Conservation (phyloP, 768 basidiomycete species). For the Wakefieldia striispora region DNA sequence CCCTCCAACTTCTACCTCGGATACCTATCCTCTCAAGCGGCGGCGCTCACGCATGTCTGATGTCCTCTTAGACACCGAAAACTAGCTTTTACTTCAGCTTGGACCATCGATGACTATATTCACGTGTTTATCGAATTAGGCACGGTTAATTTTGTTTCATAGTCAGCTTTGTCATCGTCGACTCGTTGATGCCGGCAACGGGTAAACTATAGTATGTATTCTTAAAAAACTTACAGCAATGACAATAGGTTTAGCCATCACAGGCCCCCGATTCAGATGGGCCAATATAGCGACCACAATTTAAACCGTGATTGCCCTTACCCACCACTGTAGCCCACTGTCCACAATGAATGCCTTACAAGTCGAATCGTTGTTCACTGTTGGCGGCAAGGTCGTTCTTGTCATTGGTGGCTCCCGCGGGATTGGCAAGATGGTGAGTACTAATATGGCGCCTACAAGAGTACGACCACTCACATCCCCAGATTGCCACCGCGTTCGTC, state of each 20-base stretch:
- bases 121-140: slow-evolving; percentile 22
- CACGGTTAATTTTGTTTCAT: slow-evolving; percentile 23
- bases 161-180: slow-evolving; percentile 2
- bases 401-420: slow-evolving; percentile 68
- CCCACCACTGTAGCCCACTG: neutral
- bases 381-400: slow-evolving; percentile 53
- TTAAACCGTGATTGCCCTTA: neutral
- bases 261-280: neutral
- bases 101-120: slow-evolving; percentile 9
- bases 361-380: slow-evolving; percentile 43
- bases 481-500: slow-evolving; percentile 66
- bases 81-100: slow-evolving; percentile 13
- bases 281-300: neutral
- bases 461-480: slow-evolving; percentile 10
- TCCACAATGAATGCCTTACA: slow-evolving; percentile 37
- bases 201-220: slow-evolving; percentile 9
- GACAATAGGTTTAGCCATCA: slow-evolving; percentile 16
- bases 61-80: slow-evolving; percentile 28
- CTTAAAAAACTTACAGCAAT: slow-evolving; percentile 15
- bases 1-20: slow-evolving; percentile 27
- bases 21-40: slow-evolving; percentile 39
- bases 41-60: slow-evolving; percentile 44
- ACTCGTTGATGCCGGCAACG: slow-evolving; percentile 6
- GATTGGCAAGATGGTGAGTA: slow-evolving; percentile 60
- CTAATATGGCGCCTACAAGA: neutral